Percentiles rank a stretch among this genome's conserved stretches.
These are phyloP conservation scores for Orbilia quercus DNA, from an alignment of 2,329 filamentous ascomycete genomes.

Conservation along the genomic window DNA sequence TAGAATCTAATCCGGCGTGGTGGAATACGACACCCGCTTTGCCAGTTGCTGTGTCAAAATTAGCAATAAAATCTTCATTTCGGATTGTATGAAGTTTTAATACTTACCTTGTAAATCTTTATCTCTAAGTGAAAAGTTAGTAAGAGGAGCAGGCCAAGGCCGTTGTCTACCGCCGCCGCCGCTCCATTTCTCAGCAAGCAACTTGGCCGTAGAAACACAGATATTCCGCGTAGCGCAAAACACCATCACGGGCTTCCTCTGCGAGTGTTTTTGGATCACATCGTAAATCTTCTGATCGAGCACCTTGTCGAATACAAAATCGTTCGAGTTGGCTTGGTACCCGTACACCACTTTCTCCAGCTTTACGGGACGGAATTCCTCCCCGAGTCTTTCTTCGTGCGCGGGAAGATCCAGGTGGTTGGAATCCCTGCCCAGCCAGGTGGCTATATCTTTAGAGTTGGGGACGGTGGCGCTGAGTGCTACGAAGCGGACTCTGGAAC, in stretches of 20 bases:
- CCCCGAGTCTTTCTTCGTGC: conserved; percentile 75
- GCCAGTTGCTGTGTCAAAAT: conserved; percentile 57
- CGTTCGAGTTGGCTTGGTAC: conserved; percentile 73
- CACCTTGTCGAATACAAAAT: conserved; percentile 79
- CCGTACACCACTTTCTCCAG: conserved; percentile 81
- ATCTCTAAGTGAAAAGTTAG: conserved; percentile 68
- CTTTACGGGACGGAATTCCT: conserved; percentile 82
- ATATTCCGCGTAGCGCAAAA: conserved; percentile 84
- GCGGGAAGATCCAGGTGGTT: conserved; percentile 73
- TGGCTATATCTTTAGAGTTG: conserved; percentile 81
- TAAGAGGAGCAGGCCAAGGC: conserved; percentile 73
- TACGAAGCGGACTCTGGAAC: conserved; percentile 79
- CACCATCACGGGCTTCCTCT: conserved; percentile 80
- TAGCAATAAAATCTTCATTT: not conserved
- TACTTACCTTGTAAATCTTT: conserved; percentile 71
- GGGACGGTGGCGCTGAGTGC: conserved; percentile 86
- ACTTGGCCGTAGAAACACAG: conserved; percentile 74
- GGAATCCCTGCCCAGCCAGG: conserved; percentile 78
- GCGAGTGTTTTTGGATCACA: conserved; percentile 73
- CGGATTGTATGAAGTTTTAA: conserved; percentile 51
- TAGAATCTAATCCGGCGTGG: conserved; percentile 76
- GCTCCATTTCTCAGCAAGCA: conserved; percentile 75
- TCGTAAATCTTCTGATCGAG: conserved; percentile 74
- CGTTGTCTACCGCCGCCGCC: conserved; percentile 68
- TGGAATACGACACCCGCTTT: conserved; percentile 80